phyloP scores from a whole-genome alignment of 2,329 filamentous ascomycete genomes.

The Aspergillus chevalieri region DNA sequence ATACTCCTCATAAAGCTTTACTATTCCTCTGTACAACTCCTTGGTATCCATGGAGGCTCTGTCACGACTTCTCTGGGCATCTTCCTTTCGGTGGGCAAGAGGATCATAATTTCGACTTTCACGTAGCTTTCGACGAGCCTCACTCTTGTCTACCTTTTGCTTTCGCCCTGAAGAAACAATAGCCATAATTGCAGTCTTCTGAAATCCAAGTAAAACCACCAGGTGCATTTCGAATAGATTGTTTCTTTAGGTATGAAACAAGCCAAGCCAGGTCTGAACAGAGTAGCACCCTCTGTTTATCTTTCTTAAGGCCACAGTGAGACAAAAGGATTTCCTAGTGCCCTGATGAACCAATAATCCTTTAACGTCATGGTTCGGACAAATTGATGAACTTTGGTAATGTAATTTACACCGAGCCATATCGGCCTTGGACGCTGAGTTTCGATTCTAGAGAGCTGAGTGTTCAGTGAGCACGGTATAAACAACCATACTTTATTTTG shows the following conservation, averaged over 20 bases:
- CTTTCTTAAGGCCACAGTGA: neutral
- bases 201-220: neutral
- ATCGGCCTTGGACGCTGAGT: neutral
- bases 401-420: neutral
- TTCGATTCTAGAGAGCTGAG: neutral
- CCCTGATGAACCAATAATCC: neutral
- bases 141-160: neutral
- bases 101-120: neutral
- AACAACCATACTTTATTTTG: no score
- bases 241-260: neutral
- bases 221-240: neutral
- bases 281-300: neutral
- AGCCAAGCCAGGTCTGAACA: neutral
- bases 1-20: neutral
- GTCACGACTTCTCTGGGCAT: neutral
- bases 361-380: neutral
- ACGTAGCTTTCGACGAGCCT: neutral
- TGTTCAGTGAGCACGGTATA: neutral
- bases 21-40: neutral
- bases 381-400: neutral
- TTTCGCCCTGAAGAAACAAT: neutral
- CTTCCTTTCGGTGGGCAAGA: neutral
- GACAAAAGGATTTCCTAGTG: neutral
- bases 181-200: neutral
- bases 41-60: neutral